These are phyloP conservation scores for Cladosporium colombiae DNA, from an alignment of 2,329 filamentous ascomycete genomes.

Conservation along the genomic window DNA sequence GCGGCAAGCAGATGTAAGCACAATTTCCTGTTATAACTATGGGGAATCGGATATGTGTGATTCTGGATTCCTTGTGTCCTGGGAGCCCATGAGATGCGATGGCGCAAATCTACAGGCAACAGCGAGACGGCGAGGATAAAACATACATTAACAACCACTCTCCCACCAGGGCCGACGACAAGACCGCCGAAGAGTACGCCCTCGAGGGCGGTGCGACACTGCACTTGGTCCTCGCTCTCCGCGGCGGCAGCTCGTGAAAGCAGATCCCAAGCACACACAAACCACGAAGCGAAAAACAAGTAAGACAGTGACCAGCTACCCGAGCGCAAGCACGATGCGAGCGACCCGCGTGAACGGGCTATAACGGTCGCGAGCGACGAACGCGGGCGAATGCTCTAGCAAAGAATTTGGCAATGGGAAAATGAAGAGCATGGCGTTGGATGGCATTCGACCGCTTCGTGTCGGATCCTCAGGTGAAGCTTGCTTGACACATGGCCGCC, in stretches of 20 bases:
- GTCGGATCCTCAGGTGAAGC: too few species aligned
- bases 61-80: not conserved
- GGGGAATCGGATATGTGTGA: not conserved
- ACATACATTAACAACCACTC: not conserved
- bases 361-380: too few species aligned
- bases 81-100: not conserved
- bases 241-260: constrained; percentile 62
- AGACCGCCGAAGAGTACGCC: constrained; percentile 85
- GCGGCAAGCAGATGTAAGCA: constrained; percentile 91
- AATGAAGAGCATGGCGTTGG: not conserved
- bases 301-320: not conserved
- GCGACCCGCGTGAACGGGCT: too few species aligned
- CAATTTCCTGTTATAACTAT: not conserved
- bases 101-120: not conserved
- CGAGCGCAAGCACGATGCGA: not conserved
- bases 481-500: too few species aligned
- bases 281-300: not conserved
- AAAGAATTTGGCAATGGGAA: not conserved
- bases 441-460: not conserved
- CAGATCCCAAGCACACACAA: not conserved
- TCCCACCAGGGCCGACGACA: constrained; percentile 78
- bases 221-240: constrained; percentile 90
- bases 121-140: not conserved
- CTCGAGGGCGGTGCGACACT: constrained; percentile 91
- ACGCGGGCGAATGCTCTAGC: not conserved